These are phyloP conservation scores for Linderniella brevidens DNA, from an alignment of 257 asterid species.

Conservation along the genomic window DNA sequence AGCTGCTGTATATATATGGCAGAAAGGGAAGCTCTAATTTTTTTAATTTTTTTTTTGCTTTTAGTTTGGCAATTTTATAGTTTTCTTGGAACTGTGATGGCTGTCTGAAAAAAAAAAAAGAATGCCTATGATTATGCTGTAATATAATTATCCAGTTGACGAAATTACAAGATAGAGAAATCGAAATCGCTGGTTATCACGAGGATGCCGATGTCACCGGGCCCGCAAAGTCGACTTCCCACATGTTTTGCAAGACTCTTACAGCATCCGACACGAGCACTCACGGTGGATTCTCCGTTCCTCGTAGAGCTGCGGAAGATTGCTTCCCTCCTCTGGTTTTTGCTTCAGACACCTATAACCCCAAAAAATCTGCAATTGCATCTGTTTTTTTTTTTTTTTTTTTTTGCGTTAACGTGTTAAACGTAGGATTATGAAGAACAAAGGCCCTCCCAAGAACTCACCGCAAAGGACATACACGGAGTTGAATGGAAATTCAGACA, in stretches of 20 bases:
- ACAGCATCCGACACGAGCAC: conserved; percentile 98
- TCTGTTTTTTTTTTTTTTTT: background rate
- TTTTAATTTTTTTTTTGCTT: too few species aligned
- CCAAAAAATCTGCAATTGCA: background rate
- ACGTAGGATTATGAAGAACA: conserved; percentile 77
- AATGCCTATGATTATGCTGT: too few species aligned
- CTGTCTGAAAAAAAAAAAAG: too few species aligned
- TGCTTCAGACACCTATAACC: too few species aligned
- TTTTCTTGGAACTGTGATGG: background rate
- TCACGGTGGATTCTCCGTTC: conserved; percentile 98
- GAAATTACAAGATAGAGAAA: too few species aligned
- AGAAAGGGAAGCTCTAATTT: too few species aligned
- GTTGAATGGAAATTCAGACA: conserved; percentile 96
- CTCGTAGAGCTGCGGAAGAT: conserved; percentile 99
- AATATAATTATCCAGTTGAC: too few species aligned
- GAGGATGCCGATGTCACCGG: conserved; percentile 40
- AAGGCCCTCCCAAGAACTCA: conserved; percentile 91
- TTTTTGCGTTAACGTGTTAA: background rate
- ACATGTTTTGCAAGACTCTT: conserved; percentile 96
- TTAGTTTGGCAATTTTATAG: background rate
- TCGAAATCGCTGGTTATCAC: conserved; percentile 22
- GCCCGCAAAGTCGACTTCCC: conserved; percentile 61
- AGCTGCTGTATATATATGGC: too few species aligned
- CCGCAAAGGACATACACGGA: conserved; percentile 86
- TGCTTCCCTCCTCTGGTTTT: conserved; percentile 94